phyloP scores from a whole-genome alignment of 2,329 filamentous ascomycete genomes.

The Claviceps arundinis region DNA sequence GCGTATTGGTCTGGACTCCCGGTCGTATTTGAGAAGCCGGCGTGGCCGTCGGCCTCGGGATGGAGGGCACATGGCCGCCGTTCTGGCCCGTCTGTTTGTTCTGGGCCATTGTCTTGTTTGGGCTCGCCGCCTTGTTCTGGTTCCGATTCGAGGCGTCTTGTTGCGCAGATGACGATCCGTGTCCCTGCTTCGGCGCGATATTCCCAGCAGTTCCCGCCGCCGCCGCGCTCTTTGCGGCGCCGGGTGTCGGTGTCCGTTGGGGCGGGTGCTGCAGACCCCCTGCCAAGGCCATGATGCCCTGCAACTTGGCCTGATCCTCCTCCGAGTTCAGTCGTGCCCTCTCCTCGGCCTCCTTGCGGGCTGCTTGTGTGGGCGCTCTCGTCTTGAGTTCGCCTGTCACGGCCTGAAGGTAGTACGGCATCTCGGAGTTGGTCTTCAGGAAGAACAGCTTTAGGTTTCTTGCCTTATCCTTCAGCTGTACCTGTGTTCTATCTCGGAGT shows the following conservation, averaged over 20 bases:
- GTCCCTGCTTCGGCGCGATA: conserved; percentile 18
- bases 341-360: conserved; percentile 54
- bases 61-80: neutral
- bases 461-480: conserved; percentile 86
- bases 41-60: conserved; percentile 3
- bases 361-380: conserved; percentile 61
- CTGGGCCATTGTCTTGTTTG: neutral
- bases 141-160: neutral
- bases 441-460: conserved; percentile 85
- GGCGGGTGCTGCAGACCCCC: conserved; percentile 34
- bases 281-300: conserved; percentile 44
- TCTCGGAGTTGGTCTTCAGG: conserved; percentile 80
- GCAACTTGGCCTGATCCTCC: conserved; percentile 45
- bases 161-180: conserved; percentile 1
- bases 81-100: neutral
- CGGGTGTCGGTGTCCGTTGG: conserved; percentile 10
- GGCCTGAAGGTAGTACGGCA: conserved; percentile 74
- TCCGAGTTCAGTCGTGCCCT: conserved; percentile 43
- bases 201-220: conserved; percentile 18
- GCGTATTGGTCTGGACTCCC: conserved; percentile 15
- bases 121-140: neutral
- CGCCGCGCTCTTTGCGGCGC: neutral
- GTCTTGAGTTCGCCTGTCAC: conserved; percentile 87
- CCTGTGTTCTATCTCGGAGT: conserved; percentile 77
- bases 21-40: conserved; percentile 15